A percentile compares a stretch with the other conserved stretches of the same genome.
phyloP scores from a whole-genome alignment of 2,329 filamentous ascomycete species.

The Cladosporium sp. region DNA sequence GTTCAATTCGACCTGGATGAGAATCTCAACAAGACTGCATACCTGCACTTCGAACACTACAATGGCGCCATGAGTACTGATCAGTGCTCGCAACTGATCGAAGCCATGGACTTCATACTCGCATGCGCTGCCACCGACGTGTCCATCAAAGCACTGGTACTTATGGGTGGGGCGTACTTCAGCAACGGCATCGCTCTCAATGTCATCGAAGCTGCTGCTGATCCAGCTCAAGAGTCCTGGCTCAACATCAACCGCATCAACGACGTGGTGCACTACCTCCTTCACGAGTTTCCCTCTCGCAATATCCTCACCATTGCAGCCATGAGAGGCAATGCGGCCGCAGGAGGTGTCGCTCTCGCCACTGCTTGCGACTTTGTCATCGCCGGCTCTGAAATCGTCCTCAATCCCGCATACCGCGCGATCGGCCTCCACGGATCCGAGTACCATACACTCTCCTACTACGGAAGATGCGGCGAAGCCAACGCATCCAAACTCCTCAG shows the following conservation, averaged over 20 bases:
- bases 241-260: constrained; percentile 44
- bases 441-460: constrained; percentile 40
- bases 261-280: constrained; percentile 37
- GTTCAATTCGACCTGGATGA: constrained; percentile 33
- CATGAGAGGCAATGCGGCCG: constrained; percentile 40
- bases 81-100: constrained; percentile 36
- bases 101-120: constrained; percentile 35
- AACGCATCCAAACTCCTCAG: constrained; percentile 32
- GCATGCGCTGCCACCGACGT: constrained; percentile 25
- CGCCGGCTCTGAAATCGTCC: constrained; percentile 35
- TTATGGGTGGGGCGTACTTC: constrained; percentile 43
- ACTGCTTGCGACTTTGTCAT: constrained; percentile 36
- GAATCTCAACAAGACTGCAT: constrained; percentile 31
- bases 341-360: constrained; percentile 42
- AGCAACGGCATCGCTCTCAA: constrained; percentile 44
- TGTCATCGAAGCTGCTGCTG: constrained; percentile 38
- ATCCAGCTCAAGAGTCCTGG: constrained; percentile 40
- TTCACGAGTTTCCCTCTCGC: constrained; percentile 35
- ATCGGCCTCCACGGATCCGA: constrained; percentile 37
- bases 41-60: constrained; percentile 43
- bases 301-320: constrained; percentile 38
- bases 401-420: constrained; percentile 42
- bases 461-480: constrained; percentile 34
- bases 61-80: constrained; percentile 42
- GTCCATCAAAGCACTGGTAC: constrained; percentile 34